Conservation (phyloP, 2,329 filamentous ascomycete species). For the Sporothrix pallida region DNA sequence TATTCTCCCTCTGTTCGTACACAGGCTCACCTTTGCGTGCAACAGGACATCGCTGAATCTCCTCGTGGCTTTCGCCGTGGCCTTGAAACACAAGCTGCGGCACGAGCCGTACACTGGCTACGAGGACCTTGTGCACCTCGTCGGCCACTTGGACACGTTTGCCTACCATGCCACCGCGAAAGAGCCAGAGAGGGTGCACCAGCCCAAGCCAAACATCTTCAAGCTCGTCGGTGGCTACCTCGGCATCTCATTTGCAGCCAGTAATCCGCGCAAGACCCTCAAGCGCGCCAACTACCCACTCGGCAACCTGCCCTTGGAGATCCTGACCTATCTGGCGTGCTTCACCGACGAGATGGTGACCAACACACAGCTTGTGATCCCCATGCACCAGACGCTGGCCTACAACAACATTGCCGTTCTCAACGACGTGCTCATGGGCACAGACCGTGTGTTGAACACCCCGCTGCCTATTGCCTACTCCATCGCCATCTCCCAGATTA, state of each 20-base stretch:
- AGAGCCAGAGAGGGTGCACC: slow-evolving; percentile 47
- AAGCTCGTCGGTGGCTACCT: slow-evolving; percentile 68
- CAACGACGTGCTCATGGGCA: slow-evolving; percentile 69
- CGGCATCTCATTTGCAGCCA: slow-evolving; percentile 69
- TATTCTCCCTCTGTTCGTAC: background rate
- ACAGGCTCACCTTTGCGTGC: slow-evolving; percentile 21
- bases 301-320: slow-evolving; percentile 74
- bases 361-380: slow-evolving; percentile 54
- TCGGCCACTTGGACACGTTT: slow-evolving; percentile 70
- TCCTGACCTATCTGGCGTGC: slow-evolving; percentile 67
- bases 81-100: slow-evolving; percentile 74
- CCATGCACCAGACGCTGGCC: slow-evolving; percentile 59
- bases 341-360: slow-evolving; percentile 64
- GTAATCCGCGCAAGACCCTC: slow-evolving; percentile 71
- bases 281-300: slow-evolving; percentile 70
- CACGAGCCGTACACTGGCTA: slow-evolving; percentile 76
- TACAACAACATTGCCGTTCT: slow-evolving; percentile 58
- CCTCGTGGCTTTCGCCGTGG: slow-evolving; percentile 69
- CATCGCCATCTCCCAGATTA: slow-evolving; percentile 78
- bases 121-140: slow-evolving; percentile 66
- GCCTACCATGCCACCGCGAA: slow-evolving; percentile 54
- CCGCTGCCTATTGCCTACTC: slow-evolving; percentile 73
- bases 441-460: slow-evolving; percentile 75
- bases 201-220: slow-evolving; percentile 46
- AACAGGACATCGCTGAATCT: slow-evolving; percentile 68